These are phyloP conservation scores for Leccinum uliginosum DNA, from an alignment of 768 basidiomycete genomes.

Conservation along the genomic window DNA sequence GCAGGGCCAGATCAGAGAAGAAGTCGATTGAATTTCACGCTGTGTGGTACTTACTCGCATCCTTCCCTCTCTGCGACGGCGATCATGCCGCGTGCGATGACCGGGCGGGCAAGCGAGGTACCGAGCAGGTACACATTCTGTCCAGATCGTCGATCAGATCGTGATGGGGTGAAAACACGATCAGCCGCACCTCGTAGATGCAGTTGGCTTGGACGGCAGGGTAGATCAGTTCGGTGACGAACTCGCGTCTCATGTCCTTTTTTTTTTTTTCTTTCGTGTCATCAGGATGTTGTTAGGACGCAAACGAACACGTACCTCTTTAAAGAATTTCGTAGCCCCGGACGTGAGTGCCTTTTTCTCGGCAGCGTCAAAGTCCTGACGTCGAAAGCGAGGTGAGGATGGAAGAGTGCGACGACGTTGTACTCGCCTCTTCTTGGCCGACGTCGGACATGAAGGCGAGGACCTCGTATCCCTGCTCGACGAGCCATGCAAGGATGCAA, in stretches of 20 bases:
- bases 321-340: constrained; percentile 95
- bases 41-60: constrained; percentile 74
- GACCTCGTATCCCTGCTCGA: constrained; percentile 97
- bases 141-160: background rate
- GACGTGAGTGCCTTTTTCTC: constrained; percentile 83
- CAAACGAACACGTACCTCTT: constrained; percentile 54
- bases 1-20: background rate
- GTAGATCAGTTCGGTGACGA: constrained; percentile 94
- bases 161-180: background rate
- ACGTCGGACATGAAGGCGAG: constrained; percentile 97
- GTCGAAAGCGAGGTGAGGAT: background rate
- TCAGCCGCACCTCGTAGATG: constrained; percentile 82
- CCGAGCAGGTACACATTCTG: constrained; percentile 96
- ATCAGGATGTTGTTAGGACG: background rate
- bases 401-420: background rate
- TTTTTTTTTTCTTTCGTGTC: no score
- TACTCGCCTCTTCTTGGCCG: constrained; percentile 77
- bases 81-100: constrained; percentile 99
- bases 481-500: constrained; percentile 98
- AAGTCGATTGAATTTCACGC: background rate
- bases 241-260: constrained; percentile 91
- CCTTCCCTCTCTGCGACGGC: constrained; percentile 83
- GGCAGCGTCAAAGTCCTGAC: constrained; percentile 89
- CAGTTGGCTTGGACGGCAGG: constrained; percentile 98
- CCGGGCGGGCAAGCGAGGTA: constrained; percentile 95